These are phyloP conservation scores for Pyrenophora teres DNA, from an alignment of 2,329 filamentous ascomycete genomes.

Conservation along the genomic window DNA sequence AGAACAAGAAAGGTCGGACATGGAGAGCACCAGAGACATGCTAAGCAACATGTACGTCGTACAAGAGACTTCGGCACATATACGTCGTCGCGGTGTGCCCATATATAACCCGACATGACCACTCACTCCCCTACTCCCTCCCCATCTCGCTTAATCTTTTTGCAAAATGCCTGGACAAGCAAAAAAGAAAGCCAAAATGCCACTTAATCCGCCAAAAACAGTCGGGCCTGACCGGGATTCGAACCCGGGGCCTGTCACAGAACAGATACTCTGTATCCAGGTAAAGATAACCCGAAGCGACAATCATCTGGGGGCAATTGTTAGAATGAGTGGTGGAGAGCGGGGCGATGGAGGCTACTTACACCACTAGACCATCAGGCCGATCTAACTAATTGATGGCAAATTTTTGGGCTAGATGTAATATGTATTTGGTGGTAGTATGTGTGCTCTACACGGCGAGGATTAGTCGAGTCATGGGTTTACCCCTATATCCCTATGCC, in stretches of 20 bases:
- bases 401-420: not conserved
- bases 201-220: slow-evolving; percentile 3
- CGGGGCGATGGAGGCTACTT: slow-evolving; percentile 35
- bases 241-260: slow-evolving; percentile 48
- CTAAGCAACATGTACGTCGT: too few species aligned
- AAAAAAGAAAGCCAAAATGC: not conserved
- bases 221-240: slow-evolving; percentile 41
- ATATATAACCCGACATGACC: too few species aligned
- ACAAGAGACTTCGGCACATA: too few species aligned
- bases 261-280: slow-evolving; percentile 31
- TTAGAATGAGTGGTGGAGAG: not conserved
- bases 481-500: not conserved
- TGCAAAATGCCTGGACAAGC: not conserved
- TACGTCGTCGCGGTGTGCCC: too few species aligned
- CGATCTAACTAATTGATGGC: slow-evolving; percentile 16
- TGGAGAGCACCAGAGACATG: too few species aligned
- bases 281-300: slow-evolving; percentile 13
- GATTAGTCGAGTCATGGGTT: not conserved
- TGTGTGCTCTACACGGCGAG: not conserved
- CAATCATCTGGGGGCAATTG: not conserved
- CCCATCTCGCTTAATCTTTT: too few species aligned
- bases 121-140: too few species aligned
- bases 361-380: slow-evolving; percentile 42
- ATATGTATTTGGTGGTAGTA: not conserved
- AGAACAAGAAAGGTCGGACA: too few species aligned